phyloP scores from a whole-genome alignment of 1,284 basidiomycete species.

The Ceratorhiza oryzae-sativae region DNA sequence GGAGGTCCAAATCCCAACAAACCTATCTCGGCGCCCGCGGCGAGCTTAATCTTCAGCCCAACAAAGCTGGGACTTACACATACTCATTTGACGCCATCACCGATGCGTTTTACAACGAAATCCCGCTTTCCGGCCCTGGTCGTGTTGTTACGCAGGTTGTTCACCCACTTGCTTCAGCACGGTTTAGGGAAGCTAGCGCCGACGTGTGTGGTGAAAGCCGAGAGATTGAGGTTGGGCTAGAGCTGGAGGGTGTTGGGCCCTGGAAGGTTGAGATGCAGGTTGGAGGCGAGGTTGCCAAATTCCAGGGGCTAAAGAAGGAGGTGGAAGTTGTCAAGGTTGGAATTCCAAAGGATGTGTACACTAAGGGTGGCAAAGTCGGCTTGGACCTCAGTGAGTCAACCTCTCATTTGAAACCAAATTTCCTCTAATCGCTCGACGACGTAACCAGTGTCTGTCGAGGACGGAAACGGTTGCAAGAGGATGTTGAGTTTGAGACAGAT shows the following conservation, averaged over 20 bases:
- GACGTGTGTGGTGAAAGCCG: constrained; percentile 74
- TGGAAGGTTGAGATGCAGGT: constrained; percentile 85
- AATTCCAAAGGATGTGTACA: constrained; percentile 70
- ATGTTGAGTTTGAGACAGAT: constrained; percentile 78
- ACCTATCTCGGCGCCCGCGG: constrained; percentile 77
- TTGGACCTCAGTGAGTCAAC: constrained; percentile 70
- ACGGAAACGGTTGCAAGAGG: constrained; percentile 87
- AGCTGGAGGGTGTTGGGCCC: constrained; percentile 85
- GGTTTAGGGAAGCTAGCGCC: constrained; percentile 64
- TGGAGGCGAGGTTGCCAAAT: constrained; percentile 64
- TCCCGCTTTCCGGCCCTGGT: constrained; percentile 65
- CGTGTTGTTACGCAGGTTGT: constrained; percentile 83
- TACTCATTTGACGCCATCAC: constrained; percentile 84
- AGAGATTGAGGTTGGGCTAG: constrained; percentile 73
- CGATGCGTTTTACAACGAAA: constrained; percentile 82
- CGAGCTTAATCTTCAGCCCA: constrained; percentile 86
- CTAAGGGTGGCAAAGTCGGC: constrained; percentile 79
- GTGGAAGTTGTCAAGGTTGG: constrained; percentile 63
- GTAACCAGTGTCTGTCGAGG: constrained; percentile 77
- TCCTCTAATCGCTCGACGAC: background rate
- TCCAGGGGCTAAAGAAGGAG: constrained; percentile 63
- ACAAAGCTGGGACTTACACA: constrained; percentile 86
- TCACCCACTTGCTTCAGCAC: constrained; percentile 84
- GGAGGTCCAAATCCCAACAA: constrained; percentile 63
- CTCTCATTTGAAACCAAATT: too few relatives aligned